Evolutionary conservation across 768 basidiomycete species (phyloP).

Genomic region (Leccinum aurantiacum): DNA sequence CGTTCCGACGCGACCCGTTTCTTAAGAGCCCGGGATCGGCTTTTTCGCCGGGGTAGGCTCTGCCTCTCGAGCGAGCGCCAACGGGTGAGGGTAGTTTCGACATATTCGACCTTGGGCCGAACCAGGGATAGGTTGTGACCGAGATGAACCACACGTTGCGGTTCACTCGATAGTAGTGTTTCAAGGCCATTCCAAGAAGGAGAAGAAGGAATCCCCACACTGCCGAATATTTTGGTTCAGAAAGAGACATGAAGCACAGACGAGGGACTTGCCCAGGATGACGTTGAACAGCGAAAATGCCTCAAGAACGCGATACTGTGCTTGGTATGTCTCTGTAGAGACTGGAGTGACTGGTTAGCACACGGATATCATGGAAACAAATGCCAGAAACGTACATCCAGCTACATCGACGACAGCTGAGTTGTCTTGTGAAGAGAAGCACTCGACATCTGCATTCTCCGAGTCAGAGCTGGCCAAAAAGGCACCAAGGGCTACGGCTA

Average conservation of each 20-base stretch:
- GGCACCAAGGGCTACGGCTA: constrained; percentile 61
- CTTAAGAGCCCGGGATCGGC: constrained; percentile 22
- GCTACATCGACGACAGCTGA: constrained; percentile 57
- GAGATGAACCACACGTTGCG: constrained; percentile 65
- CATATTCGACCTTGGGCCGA: constrained; percentile 42
- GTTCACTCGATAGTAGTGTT: constrained; percentile 43
- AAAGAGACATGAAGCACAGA: neutral
- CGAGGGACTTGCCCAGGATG: constrained; percentile 52
- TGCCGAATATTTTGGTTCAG: constrained; percentile 30
- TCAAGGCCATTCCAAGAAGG: constrained; percentile 44
- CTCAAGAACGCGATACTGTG: constrained; percentile 83
- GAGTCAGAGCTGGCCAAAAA: constrained; percentile 75
- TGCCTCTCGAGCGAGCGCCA: constrained; percentile 38
- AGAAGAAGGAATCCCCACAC: constrained; percentile 50
- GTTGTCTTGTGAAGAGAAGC: constrained; percentile 58
- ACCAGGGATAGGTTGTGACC: constrained; percentile 74
- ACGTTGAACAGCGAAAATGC: constrained; percentile 81
- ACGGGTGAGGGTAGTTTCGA: constrained; percentile 45
- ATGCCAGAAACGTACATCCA: constrained; percentile 52
- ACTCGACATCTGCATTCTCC: constrained; percentile 79
- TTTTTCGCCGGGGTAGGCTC: constrained; percentile 32
- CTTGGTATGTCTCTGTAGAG: constrained; percentile 82
- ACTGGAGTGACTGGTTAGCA: constrained; percentile 42
- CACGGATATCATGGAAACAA: neutral
- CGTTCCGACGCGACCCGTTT: constrained; percentile 20